Conservation (phyloP, 1,139 yeast genomes). For the Hanseniaspora sp. region DNA sequence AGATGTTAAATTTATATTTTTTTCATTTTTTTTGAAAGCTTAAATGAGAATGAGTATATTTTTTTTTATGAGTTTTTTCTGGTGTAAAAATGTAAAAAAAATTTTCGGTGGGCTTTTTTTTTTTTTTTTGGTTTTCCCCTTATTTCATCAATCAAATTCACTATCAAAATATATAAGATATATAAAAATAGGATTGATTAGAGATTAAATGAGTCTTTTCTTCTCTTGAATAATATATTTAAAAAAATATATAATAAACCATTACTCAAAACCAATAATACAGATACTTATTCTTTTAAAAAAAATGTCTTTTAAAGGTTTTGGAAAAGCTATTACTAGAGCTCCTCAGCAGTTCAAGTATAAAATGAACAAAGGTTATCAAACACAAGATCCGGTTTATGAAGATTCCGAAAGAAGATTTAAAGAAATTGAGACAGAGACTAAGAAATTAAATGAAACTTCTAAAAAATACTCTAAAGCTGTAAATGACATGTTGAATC, state of each 20-base stretch:
- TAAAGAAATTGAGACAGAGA: conserved; percentile 79
- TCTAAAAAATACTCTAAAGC: conserved; percentile 81
- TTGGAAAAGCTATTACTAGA: conserved; percentile 73
- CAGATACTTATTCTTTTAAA: background rate
- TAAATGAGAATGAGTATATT: no score
- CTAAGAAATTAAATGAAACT: conserved; percentile 81
- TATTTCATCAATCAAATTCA: no score
- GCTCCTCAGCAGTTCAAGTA: conserved; percentile 75
- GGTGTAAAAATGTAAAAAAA: no score
- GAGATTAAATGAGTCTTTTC: no score
- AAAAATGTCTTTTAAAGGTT: conserved; percentile 83
- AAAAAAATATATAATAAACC: background rate
- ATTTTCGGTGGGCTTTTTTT: no score
- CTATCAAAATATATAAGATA: no score
- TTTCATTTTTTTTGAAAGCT: no score
- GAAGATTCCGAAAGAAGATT: conserved; percentile 92
- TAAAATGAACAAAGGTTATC: conserved; percentile 74
- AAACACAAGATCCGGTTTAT: conserved; percentile 78
- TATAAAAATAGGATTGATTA: no score
- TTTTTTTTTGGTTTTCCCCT: no score
- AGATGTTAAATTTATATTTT: no score
- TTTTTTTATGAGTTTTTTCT: no score
- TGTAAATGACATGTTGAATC: conserved; percentile 84
- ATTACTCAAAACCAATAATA: background rate
- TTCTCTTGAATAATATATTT: no score